These are phyloP conservation scores for Antrodiella citrinella DNA, from an alignment of 768 basidiomycete species.

Conservation along the genomic window DNA sequence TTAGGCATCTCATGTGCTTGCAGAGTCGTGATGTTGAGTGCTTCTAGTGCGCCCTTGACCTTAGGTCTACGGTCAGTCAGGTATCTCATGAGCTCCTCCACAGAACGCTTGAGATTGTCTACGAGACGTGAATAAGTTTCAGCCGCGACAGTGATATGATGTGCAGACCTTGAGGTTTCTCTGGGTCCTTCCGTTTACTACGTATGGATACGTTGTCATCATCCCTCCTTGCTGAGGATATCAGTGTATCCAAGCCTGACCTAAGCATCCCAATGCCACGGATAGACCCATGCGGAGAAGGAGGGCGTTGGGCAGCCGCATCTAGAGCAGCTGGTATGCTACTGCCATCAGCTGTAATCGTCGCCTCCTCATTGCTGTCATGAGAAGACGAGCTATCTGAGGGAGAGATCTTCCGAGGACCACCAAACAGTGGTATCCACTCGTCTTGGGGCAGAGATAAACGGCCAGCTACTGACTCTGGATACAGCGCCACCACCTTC, in stretches of 20 bases:
- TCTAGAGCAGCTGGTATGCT: background rate
- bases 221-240: constrained; percentile 42
- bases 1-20: constrained; percentile 62
- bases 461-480: constrained; percentile 71
- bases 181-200: constrained; percentile 24
- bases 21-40: constrained; percentile 58
- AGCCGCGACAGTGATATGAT: background rate
- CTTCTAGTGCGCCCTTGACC: constrained; percentile 65
- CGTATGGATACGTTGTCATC: constrained; percentile 52
- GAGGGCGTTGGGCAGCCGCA: constrained; percentile 6
- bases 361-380: constrained; percentile 1
- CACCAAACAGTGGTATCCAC: constrained; percentile 84
- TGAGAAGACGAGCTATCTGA: constrained; percentile 17
- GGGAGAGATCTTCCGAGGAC: constrained; percentile 32
- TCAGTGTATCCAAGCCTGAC: constrained; percentile 46
- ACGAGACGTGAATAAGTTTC: background rate
- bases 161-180: background rate
- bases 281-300: constrained; percentile 23
- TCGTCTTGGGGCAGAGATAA: constrained; percentile 57
- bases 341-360: constrained; percentile 14
- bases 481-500: constrained; percentile 86
- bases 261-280: constrained; percentile 37
- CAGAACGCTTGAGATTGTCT: constrained; percentile 61
- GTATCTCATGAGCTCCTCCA: constrained; percentile 86
- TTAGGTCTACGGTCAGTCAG: constrained; percentile 88